Evolutionary conservation across 768 basidiomycete genomes (phyloP).

Genomic region (Dioszegia aurantiaca): DNA sequence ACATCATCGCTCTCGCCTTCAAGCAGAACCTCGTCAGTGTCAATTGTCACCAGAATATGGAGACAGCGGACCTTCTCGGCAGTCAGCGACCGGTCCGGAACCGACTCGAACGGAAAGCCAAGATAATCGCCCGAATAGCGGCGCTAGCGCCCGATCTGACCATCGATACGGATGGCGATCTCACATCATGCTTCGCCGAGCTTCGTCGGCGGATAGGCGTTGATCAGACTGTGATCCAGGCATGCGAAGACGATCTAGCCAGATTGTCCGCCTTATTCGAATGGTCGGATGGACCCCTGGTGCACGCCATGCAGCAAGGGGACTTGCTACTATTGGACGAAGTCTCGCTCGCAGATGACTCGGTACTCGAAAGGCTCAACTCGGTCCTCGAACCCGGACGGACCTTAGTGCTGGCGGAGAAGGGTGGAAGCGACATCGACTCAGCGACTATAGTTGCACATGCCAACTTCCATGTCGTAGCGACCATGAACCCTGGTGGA

Average conservation of each 20-base stretch:
- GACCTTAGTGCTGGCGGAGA: slow-evolving; percentile 86
- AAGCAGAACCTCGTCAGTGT: slow-evolving; percentile 66
- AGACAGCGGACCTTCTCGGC: slow-evolving; percentile 94
- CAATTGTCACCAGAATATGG: slow-evolving; percentile 97
- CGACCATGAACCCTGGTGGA: slow-evolving; percentile 99
- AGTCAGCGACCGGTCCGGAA: slow-evolving; percentile 85
- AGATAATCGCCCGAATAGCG: slow-evolving; percentile 15
- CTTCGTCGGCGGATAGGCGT: slow-evolving; percentile 45
- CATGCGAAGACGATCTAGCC: slow-evolving; percentile 31
- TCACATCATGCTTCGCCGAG: slow-evolving; percentile 35
- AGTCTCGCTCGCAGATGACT: slow-evolving; percentile 95
- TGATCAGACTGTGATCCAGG: slow-evolving; percentile 55
- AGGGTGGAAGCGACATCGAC: slow-evolving; percentile 71
- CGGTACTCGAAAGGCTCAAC: slow-evolving; percentile 92
- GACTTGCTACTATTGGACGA: slow-evolving; percentile 90
- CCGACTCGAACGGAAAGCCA: slow-evolving; percentile 55
- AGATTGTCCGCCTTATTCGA: slow-evolving; percentile 78
- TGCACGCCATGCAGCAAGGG: slow-evolving; percentile 82
- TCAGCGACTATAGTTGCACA: slow-evolving; percentile 66
- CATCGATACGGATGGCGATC: slow-evolving; percentile 27
- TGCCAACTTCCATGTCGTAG: slow-evolving; percentile 76
- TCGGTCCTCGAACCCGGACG: slow-evolving; percentile 91
- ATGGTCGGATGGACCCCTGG: slow-evolving; percentile 95
- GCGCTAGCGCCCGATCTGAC: slow-evolving; percentile 17
- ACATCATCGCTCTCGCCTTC: slow-evolving; percentile 71